Percentiles rank a stretch among this genome's conserved stretches.
Evolutionary conservation across 202 grass and related monocot genomes (phyloP).

Genomic region (Dendrocalamus latiflorus): DNA sequence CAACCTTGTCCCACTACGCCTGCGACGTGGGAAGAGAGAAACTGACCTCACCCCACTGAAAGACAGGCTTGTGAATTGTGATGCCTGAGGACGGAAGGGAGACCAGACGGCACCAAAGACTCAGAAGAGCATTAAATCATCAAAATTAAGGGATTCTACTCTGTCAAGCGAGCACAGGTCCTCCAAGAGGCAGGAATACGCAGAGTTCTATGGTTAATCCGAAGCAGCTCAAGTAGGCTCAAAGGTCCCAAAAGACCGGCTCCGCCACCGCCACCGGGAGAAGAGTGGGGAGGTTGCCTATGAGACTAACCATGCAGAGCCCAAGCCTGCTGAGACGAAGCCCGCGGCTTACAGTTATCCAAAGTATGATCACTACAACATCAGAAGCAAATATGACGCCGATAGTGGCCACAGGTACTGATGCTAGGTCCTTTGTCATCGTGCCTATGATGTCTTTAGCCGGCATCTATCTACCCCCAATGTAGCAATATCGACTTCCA

Average conservation of each 20-base stretch:
- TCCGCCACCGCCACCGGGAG: too few relatives aligned
- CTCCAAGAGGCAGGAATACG: conserved; percentile 65
- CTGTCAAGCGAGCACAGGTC: conserved; percentile 79
- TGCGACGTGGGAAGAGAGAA: conserved; percentile 36
- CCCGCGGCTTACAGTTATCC: conserved; percentile 48
- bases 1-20: conserved; percentile 43
- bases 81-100: neutral
- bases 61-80: conserved; percentile 69
- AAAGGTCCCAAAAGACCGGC: too few relatives aligned
- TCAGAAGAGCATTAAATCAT: conserved; percentile 57
- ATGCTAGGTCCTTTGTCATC: neutral
- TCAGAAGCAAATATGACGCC: conserved; percentile 60
- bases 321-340: conserved; percentile 44
- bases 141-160: conserved; percentile 81
- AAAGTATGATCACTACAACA: conserved; percentile 77
- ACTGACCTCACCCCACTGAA: conserved; percentile 56
- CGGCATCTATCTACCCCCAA: neutral
- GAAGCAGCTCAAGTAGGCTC: too few relatives aligned
- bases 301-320: conserved; percentile 33
- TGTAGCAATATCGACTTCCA: neutral
- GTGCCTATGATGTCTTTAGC: neutral
- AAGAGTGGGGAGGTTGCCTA: conserved; percentile 60
- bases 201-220: too few relatives aligned
- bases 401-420: conserved; percentile 73
- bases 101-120: conserved; percentile 37